A percentile compares a stretch with the other conserved stretches of the same genome.
Evolutionary conservation across 176 grass and related monocot species (phyloP).

Genomic region (Hsuehochloa calcarea): DNA sequence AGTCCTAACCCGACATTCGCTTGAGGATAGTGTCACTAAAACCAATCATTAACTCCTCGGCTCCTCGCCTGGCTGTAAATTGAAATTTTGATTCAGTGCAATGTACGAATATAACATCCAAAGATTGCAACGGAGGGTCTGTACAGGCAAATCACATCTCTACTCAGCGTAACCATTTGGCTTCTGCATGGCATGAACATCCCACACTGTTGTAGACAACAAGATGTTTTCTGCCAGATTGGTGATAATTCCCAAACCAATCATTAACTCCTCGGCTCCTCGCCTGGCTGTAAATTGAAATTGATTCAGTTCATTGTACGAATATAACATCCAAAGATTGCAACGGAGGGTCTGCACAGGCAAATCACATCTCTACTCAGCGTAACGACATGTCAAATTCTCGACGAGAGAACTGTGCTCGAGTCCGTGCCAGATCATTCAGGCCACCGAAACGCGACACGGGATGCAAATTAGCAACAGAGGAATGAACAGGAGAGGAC

Average conservation of each 20-base stretch:
- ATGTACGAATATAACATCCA: constrained; percentile 1
- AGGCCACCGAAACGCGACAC: background rate
- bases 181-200: too few relatives aligned
- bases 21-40: background rate
- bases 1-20: background rate
- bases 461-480: background rate
- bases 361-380: background rate
- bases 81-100: background rate
- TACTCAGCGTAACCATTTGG: background rate
- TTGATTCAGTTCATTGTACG: background rate
- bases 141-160: background rate
- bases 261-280: background rate
- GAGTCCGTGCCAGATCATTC: constrained; percentile 27
- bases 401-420: constrained; percentile 12
- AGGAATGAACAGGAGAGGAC: constrained; percentile 17
- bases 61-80: background rate
- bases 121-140: background rate
- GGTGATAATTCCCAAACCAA: background rate
- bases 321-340: constrained; percentile 15
- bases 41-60: background rate
- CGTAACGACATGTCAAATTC: background rate
- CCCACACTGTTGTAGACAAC: too few relatives aligned
- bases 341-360: background rate
- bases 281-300: background rate
- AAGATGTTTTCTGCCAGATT: too few relatives aligned